Evolutionary conservation across 1,139 yeast genomes (phyloP).

Genomic region (Hansenula sp.): DNA sequence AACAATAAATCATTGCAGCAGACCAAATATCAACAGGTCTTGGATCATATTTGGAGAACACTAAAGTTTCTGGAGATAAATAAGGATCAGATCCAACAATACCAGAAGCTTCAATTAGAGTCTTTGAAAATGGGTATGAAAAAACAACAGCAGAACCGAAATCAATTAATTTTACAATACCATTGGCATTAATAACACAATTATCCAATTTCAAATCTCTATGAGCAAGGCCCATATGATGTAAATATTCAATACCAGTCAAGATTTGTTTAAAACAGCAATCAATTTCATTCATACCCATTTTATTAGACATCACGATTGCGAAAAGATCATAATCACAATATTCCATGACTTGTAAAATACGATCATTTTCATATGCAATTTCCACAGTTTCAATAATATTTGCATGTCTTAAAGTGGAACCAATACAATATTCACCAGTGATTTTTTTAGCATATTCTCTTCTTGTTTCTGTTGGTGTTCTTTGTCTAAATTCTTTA

Average conservation of each 20-base stretch:
- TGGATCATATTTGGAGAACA: conserved; percentile 78
- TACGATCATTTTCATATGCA: conserved; percentile 82
- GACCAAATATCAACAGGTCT: conserved; percentile 96
- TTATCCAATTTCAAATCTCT: conserved; percentile 91
- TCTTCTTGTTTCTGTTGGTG: conserved; percentile 71
- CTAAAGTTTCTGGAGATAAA: conserved; percentile 91
- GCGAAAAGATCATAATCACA: conserved; percentile 93
- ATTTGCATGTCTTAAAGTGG: conserved; percentile 86
- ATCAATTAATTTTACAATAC: conserved; percentile 87
- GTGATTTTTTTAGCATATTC: conserved; percentile 93
- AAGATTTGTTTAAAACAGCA: conserved; percentile 89
- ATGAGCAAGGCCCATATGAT: conserved; percentile 86
- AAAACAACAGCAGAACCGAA: conserved; percentile 95
- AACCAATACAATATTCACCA: conserved; percentile 93
- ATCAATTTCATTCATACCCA: conserved; percentile 80
- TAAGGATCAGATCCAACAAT: conserved; percentile 95
- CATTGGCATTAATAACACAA: conserved; percentile 82
- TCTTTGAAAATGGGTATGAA: conserved; percentile 83
- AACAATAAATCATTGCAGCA: conserved; percentile 85
- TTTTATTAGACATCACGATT: conserved; percentile 91
- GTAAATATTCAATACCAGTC: conserved; percentile 79
- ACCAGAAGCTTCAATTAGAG: conserved; percentile 79
- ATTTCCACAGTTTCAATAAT: conserved; percentile 90
- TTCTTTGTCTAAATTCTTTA: conserved; percentile 81
- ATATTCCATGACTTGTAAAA: conserved; percentile 91